These are phyloP conservation scores for Abrus pulchellus DNA, from an alignment of 306 rosid genomes.

Conservation along the genomic window DNA sequence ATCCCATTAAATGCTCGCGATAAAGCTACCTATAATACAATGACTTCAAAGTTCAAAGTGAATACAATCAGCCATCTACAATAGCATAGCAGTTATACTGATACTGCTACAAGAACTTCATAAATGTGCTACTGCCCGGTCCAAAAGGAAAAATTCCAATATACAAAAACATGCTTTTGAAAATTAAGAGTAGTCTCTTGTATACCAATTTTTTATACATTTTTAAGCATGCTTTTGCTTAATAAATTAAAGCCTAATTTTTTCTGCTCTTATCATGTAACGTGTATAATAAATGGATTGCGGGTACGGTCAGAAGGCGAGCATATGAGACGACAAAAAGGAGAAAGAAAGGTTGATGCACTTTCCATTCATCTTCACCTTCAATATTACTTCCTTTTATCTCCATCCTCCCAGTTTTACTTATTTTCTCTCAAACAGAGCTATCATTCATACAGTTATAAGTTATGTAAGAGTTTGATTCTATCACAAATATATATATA, in stretches of 20 bases:
- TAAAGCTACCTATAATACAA: constrained; percentile 77
- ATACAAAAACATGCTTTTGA: not conserved
- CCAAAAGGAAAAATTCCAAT: constrained; percentile 4
- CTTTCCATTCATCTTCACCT: not conserved
- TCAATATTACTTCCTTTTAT: not conserved
- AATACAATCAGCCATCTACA: constrained; percentile 52
- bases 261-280: not conserved
- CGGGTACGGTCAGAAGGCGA: not conserved
- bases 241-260: not conserved
- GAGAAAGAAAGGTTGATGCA: not conserved
- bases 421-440: constrained; percentile 19
- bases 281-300: not conserved
- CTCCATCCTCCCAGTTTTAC: constrained; percentile 6
- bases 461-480: not conserved
- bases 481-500: not conserved
- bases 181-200: constrained; percentile 35
- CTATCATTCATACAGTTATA: not conserved
- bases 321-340: not conserved
- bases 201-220: not conserved
- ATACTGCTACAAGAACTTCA: constrained; percentile 28
- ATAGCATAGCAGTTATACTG: constrained; percentile 31
- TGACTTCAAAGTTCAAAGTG: constrained; percentile 57
- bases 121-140: not conserved
- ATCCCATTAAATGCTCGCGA: constrained; percentile 94
- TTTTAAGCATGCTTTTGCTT: not conserved